Evolutionary conservation across 2,329 filamentous ascomycete genomes (phyloP).

Genomic region (Beauveria sp.): DNA sequence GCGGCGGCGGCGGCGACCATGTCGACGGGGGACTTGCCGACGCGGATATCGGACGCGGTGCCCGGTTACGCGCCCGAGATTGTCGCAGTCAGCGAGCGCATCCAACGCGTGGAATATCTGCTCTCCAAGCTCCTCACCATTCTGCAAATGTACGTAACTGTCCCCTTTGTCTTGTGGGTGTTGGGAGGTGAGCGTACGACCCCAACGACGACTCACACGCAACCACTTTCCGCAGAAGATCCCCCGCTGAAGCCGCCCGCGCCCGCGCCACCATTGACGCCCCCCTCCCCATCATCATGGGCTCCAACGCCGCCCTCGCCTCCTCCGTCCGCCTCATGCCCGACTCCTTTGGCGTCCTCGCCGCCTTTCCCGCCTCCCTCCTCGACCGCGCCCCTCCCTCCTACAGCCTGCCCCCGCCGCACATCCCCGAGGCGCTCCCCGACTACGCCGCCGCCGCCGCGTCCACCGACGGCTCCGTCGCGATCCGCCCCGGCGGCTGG

Average conservation of each 20-base stretch:
- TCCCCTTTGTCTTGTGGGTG: too few species aligned
- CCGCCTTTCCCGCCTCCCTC: conserved; percentile 7
- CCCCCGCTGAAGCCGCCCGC: conserved; percentile 9
- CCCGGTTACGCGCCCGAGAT: conserved; percentile 1
- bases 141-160: conserved; percentile 11
- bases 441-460: conserved; percentile 17
- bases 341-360: conserved; percentile 12
- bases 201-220: background rate
- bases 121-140: conserved; percentile 14
- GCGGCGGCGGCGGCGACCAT: background rate
- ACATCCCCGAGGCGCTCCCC: conserved; percentile 9
- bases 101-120: conserved; percentile 12
- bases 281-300: conserved; percentile 12
- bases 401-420: conserved; percentile 12
- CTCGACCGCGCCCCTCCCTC: conserved; percentile 9
- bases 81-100: conserved; percentile 12
- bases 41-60: background rate
- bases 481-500: conserved; percentile 13
- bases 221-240: conserved; percentile 5
- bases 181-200: too few species aligned
- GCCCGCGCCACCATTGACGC: conserved; percentile 10
- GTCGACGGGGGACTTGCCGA: background rate
- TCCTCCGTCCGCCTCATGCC: conserved; percentile 10
- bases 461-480: conserved; percentile 21
- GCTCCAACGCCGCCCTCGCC: conserved; percentile 13